Evolutionary conservation across 768 basidiomycete species (phyloP).

Genomic region (Suillus decipiens): DNA sequence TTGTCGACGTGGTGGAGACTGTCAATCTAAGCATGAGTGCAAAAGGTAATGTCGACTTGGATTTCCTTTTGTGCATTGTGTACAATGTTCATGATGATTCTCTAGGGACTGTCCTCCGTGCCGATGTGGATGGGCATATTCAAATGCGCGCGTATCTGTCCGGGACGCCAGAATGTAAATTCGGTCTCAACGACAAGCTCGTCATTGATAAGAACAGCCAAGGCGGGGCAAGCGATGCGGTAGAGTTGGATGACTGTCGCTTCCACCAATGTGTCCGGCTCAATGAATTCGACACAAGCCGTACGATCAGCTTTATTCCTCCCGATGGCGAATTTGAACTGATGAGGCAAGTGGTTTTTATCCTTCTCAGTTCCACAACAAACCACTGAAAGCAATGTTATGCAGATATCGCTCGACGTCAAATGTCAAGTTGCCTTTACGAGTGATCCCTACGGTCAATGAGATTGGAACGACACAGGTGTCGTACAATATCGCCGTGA

Average conservation of each 20-base stretch:
- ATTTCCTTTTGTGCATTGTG: not conserved
- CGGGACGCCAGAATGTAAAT: slow-evolving; percentile 98
- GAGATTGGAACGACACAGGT: slow-evolving; percentile 93
- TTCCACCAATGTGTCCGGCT: slow-evolving; percentile 98
- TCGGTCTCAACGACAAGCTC: slow-evolving; percentile 97
- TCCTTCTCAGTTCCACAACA: slow-evolving; percentile 4
- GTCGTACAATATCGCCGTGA: slow-evolving; percentile 85
- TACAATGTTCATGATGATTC: slow-evolving; percentile 7
- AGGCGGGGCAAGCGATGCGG: slow-evolving; percentile 63
- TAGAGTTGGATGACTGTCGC: slow-evolving; percentile 96
- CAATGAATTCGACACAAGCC: slow-evolving; percentile 89
- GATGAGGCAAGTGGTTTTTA: slow-evolving; percentile 68
- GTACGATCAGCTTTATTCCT: slow-evolving; percentile 96
- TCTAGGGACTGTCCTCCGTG: slow-evolving; percentile 84
- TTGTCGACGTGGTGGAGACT: slow-evolving; percentile 98
- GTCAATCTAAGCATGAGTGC: slow-evolving; percentile 98
- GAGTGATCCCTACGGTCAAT: slow-evolving; percentile 86
- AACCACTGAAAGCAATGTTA: slow-evolving; percentile 3
- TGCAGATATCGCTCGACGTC: slow-evolving; percentile 91
- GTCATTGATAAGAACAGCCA: slow-evolving; percentile 84
- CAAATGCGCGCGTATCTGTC: slow-evolving; percentile 97
- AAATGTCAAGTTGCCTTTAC: slow-evolving; percentile 93
- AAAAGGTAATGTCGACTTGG: slow-evolving; percentile 53
- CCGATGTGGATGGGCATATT: slow-evolving; percentile 97
- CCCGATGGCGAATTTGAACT: slow-evolving; percentile 99